Evolutionary conservation across 75 land plant genomes (phyloP).

Genomic region (Cupressus sempervirens): DNA sequence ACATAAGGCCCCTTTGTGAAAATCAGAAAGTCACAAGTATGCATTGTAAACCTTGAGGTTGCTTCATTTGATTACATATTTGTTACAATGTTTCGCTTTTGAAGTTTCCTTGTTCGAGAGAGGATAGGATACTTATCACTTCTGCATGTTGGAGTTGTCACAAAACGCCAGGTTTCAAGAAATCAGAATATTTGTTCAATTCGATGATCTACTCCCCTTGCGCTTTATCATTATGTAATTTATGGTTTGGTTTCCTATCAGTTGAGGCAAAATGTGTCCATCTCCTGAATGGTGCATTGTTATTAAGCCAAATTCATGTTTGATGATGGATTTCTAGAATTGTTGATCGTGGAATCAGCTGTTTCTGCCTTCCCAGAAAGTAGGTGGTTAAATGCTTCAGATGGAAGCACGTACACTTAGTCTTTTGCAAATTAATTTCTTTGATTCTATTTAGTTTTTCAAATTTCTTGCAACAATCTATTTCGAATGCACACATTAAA

Average conservation of each 20-base stretch:
- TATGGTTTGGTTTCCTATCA: not conserved
- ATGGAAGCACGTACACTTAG: not conserved
- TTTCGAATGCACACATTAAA: not conserved
- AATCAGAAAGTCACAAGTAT: no score
- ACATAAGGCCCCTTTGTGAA: no score
- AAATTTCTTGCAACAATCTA: not conserved
- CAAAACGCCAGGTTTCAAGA: no score
- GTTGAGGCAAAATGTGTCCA: not conserved
- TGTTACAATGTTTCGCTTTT: no score
- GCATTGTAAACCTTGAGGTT: no score
- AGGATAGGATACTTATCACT: no score
- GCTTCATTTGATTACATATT: no score
- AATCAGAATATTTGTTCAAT: not conserved
- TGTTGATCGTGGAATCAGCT: not conserved
- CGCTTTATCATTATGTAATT: not conserved
- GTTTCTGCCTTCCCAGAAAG: not conserved
- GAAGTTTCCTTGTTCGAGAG: no score
- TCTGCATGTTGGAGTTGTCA: no score
- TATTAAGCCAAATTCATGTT: not conserved
- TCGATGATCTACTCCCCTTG: not conserved
- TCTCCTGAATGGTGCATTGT: not conserved
- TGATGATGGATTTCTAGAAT: not conserved
- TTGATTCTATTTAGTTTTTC: not conserved
- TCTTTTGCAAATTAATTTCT: not conserved
- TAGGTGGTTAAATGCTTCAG: not conserved